Evolutionary conservation across 108 stramenopile species (phyloP).

Genomic region (Conticribra weissflogii): DNA sequence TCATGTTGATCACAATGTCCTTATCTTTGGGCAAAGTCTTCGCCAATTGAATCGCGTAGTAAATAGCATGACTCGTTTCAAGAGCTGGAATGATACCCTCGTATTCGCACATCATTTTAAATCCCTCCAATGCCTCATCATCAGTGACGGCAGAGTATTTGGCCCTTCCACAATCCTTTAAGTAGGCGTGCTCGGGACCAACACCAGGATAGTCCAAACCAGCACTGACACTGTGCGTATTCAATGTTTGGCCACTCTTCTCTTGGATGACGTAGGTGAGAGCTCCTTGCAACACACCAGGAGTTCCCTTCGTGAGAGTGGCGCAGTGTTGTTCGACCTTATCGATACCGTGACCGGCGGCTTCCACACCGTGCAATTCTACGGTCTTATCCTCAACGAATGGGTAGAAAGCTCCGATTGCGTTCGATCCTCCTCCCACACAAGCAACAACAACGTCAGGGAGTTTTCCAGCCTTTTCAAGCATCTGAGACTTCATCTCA

Average conservation of each 20-base stretch:
- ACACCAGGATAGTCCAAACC: constrained; percentile 98
- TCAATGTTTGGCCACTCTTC: constrained; percentile 89
- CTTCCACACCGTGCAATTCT: constrained; percentile 93
- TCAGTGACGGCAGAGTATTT: constrained; percentile 90
- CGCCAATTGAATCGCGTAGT: constrained; percentile 89
- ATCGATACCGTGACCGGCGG: constrained; percentile 90
- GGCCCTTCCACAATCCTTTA: constrained; percentile 93
- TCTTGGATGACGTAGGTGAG: constrained; percentile 92
- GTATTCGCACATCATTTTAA: constrained; percentile 87
- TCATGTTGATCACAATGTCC: constrained; percentile 92
- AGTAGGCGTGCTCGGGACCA: constrained; percentile 94
- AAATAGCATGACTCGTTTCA: constrained; percentile 94
- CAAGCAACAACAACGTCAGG: constrained; percentile 95
- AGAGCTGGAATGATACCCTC: constrained; percentile 97
- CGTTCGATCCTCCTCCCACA: constrained; percentile 97
- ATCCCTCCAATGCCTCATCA: constrained; percentile 91
- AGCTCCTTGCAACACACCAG: constrained; percentile 95
- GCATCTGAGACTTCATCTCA: constrained; percentile 86
- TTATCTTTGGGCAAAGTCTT: constrained; percentile 88
- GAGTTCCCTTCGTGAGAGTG: constrained; percentile 90
- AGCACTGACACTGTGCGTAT: constrained; percentile 94
- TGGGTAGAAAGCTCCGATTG: constrained; percentile 95
- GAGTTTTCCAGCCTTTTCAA: constrained; percentile 87
- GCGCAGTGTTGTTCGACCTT: constrained; percentile 85
- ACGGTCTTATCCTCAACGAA: constrained; percentile 88